Evolutionary conservation across 2,329 filamentous ascomycete species (phyloP), one percentile per base, ranked within the genome.

Genomic region (Fusarium mexicanum): DNA sequence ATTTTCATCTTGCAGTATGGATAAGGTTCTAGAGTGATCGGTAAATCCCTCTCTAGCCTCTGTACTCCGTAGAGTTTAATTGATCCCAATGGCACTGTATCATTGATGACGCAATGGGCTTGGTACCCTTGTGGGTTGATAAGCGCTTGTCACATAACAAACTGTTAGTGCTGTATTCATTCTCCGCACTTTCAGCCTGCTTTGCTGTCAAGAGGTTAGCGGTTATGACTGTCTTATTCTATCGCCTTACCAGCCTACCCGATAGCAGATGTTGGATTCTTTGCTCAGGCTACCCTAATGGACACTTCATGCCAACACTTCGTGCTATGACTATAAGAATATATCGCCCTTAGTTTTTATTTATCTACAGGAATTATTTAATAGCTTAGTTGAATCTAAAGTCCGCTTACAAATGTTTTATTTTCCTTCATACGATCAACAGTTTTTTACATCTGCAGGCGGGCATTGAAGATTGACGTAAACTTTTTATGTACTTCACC

Each of bases 121-220:
- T 6, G 17, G 10, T 53, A 24, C 8, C n/a, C 8, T 18, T 17
- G 8, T 4, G 24, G 24, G 13, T 16, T 13, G 24, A n/a, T 16
- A n/a, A n/a, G n/a, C n/a, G n/a, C n/a, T n/a, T n/a, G n/a, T n/a
- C n/a, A n/a, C n/a, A n/a, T n/a, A n/a, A n/a, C n/a, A n/a, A n/a
- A n/a, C n/a, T n/a, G n/a, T 38, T 54, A 26, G 33, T 17, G 18
- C 14, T 2, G 2, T 12, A 26, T 0, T 7, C 3, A 4, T 3
- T 5, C 0, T 1, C 0, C 4, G 18, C 50, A 2, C 0, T 37
- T 8, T 20, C 3, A 0, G 13, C 14, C 0, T 0, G 33, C 1
- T 1, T 18, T 13, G 0, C 4, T 9, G 33, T 38, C 18, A 54
- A 16, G 7, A 1, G 0, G 0, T 6, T 6, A 26, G n/a, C 3